Percentiles rank a stretch among this genome's conserved stretches.
Evolutionary conservation across 2,329 filamentous ascomycete genomes (phyloP).

Genomic region (Sporothrix phasma): DNA sequence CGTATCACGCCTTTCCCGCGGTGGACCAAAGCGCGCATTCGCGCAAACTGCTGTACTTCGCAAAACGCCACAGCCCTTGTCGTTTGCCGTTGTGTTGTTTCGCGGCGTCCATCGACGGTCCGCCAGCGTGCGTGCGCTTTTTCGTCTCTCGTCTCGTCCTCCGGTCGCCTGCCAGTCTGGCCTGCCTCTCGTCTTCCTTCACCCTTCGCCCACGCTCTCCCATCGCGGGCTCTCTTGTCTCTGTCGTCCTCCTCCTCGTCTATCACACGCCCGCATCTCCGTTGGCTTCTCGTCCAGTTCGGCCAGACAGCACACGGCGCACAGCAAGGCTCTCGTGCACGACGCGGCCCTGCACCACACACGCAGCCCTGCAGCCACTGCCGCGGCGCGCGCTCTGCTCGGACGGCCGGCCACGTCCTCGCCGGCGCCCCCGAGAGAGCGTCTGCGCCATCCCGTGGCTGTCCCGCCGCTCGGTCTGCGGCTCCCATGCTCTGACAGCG

Average conservation of each 20-base stretch:
- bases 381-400: background rate
- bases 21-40: background rate
- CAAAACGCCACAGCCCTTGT: background rate
- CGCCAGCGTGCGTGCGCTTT: background rate
- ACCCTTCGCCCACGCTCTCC: background rate
- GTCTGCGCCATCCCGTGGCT: background rate
- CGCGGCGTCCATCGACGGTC: conserved; percentile 4
- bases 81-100: background rate
- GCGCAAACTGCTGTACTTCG: background rate
- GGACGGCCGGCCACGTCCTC: background rate
- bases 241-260: background rate
- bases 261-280: background rate
- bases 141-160: background rate
- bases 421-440: background rate
- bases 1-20: background rate
- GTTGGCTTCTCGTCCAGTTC: background rate
- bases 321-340: background rate
- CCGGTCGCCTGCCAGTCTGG: background rate
- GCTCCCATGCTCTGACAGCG: background rate
- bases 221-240: background rate
- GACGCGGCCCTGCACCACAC: background rate
- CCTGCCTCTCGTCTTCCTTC: background rate
- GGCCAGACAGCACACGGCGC: background rate
- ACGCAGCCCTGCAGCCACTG: background rate
- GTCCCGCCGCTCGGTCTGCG: background rate